A percentile compares a stretch with the other conserved stretches of the same genome.
Evolutionary conservation across 2,329 filamentous ascomycete species (phyloP).

Genomic region (Verticillium zaregamsianum): DNA sequence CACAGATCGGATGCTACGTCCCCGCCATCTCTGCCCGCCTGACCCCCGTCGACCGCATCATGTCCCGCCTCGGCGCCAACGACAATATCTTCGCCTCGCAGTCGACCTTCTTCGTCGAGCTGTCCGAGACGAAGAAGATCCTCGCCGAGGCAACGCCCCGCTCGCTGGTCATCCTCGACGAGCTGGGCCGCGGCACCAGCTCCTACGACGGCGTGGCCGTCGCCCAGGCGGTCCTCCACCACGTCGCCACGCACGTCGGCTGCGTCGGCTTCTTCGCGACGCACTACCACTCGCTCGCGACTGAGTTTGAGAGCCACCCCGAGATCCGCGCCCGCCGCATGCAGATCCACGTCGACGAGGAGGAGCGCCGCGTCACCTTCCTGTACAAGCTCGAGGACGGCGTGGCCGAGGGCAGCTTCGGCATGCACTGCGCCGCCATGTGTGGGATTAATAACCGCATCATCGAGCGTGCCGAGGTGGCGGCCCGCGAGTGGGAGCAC

Average conservation of each 20-base stretch:
- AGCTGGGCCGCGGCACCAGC: conserved; percentile 89
- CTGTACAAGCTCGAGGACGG: conserved; percentile 91
- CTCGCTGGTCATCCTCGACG: conserved; percentile 93
- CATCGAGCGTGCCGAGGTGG: conserved; percentile 81
- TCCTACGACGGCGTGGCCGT: conserved; percentile 97
- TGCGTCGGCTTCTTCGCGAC: conserved; percentile 97
- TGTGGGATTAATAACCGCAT: conserved; percentile 84
- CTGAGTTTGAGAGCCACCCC: conserved; percentile 85
- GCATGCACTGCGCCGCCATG: conserved; percentile 99
- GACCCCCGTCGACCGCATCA: conserved; percentile 93
- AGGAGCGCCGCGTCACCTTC: conserved; percentile 84
- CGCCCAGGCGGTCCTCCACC: conserved; percentile 94
- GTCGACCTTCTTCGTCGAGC: conserved; percentile 96
- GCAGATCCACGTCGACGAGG: conserved; percentile 90
- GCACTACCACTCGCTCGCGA: conserved; percentile 90
- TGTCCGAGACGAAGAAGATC: conserved; percentile 98
- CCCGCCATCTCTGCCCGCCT: conserved; percentile 78
- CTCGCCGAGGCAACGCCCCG: conserved; percentile 88
- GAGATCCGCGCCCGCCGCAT: conserved; percentile 85
- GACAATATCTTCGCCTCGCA: conserved; percentile 99
- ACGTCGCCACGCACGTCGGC: conserved; percentile 88
- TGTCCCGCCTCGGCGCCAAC: conserved; percentile 95
- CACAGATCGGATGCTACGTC: conserved; percentile 90
- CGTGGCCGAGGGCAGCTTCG: conserved; percentile 93
- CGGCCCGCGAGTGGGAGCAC: conserved; percentile 91